Evolutionary conservation across 2,329 filamentous ascomycete genomes (phyloP).

Genomic region (Stemphylium vesicarium): DNA sequence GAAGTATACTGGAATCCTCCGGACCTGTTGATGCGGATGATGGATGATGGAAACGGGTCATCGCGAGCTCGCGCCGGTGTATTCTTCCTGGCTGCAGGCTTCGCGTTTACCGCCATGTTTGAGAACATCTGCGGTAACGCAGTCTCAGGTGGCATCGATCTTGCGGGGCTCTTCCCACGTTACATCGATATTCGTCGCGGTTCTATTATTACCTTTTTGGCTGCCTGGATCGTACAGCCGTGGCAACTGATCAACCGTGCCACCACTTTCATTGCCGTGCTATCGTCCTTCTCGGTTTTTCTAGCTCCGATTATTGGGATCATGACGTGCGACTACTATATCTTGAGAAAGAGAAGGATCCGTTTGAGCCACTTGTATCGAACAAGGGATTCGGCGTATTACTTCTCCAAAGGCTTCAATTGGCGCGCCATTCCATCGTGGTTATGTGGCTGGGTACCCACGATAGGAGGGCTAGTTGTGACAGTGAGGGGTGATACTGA

Average conservation of each 20-base stretch:
- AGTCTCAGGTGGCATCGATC: slow-evolving; percentile 45
- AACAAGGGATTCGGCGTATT: slow-evolving; percentile 49
- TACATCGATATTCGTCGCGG: slow-evolving; percentile 47
- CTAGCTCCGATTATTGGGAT: slow-evolving; percentile 50
- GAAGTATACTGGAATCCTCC: slow-evolving; percentile 53
- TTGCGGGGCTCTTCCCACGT: slow-evolving; percentile 42
- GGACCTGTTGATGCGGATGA: slow-evolving; percentile 54
- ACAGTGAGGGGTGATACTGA: slow-evolving; percentile 42
- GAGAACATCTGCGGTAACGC: slow-evolving; percentile 50
- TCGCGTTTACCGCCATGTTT: slow-evolving; percentile 49
- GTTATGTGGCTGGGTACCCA: slow-evolving; percentile 54
- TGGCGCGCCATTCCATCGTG: slow-evolving; percentile 54
- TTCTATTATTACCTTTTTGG: slow-evolving; percentile 45
- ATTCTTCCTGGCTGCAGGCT: slow-evolving; percentile 47
- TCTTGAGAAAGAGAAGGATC: slow-evolving; percentile 45
- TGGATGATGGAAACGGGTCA: slow-evolving; percentile 53
- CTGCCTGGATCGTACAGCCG: slow-evolving; percentile 46
- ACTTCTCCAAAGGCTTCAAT: slow-evolving; percentile 54
- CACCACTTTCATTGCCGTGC: slow-evolving; percentile 46
- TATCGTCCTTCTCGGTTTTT: slow-evolving; percentile 54
- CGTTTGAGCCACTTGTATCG: slow-evolving; percentile 49
- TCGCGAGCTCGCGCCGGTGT: slow-evolving; percentile 45
- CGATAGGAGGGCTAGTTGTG: slow-evolving; percentile 51
- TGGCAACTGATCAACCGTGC: slow-evolving; percentile 49
- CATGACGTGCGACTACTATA: slow-evolving; percentile 49